A percentile compares a stretch with the other conserved stretches of the same genome.
These are phyloP conservation scores for Infundibulicybe gibba DNA, from an alignment of 768 basidiomycete genomes.

Conservation along the genomic window DNA sequence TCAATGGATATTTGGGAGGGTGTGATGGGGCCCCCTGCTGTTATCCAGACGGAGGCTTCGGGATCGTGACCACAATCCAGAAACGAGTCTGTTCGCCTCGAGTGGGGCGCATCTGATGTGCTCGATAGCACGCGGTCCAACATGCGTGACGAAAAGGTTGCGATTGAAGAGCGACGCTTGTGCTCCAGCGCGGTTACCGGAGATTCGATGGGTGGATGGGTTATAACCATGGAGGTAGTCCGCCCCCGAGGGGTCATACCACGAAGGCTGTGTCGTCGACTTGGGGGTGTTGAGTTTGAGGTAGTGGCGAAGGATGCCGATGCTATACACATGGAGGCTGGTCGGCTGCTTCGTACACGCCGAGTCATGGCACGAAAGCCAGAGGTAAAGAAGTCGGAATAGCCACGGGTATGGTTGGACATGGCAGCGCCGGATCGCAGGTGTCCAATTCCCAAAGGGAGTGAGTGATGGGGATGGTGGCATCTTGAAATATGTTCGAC, in stretches of 20 bases:
- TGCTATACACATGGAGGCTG: background rate
- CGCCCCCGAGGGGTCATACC: conserved; percentile 17
- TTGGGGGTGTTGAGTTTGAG: conserved; percentile 1
- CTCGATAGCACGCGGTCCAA: conserved; percentile 25
- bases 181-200: conserved; percentile 6
- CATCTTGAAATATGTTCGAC: no score
- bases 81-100: conserved; percentile 10
- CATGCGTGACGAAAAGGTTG: conserved; percentile 29
- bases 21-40: conserved; percentile 24
- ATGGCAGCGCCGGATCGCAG: no score
- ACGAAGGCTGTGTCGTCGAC: conserved; percentile 9
- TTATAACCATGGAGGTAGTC: conserved; percentile 24
- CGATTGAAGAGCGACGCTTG: conserved; percentile 28
- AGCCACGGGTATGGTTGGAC: conserved; percentile 16
- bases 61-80: conserved; percentile 10
- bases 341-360: conserved; percentile 4
- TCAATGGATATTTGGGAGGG: conserved; percentile 19
- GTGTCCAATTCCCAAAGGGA: no score
- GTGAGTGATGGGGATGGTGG: no score
- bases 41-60: conserved; percentile 25
- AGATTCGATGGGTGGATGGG: conserved; percentile 7
- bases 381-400: conserved; percentile 47
- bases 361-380: conserved; percentile 38
- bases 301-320: conserved; percentile 1
- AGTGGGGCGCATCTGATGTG: conserved; percentile 16